A percentile compares a stretch with the other conserved stretches of the same genome.
phyloP scores from a whole-genome alignment of 1,139 yeast genomes.

The Waltiozyma sp. region DNA sequence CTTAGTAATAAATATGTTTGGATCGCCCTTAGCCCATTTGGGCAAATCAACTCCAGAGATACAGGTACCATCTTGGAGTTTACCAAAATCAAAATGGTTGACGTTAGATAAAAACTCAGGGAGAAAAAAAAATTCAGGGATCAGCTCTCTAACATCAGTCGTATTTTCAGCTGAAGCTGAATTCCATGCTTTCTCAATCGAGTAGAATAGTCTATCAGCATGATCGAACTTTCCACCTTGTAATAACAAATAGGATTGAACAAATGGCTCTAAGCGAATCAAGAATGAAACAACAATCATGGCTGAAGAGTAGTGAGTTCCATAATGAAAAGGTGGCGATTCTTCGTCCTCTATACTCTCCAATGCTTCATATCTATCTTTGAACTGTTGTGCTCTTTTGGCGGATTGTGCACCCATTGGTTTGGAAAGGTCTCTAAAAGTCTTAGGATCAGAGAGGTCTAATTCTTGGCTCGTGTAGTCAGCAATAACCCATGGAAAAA shows the following conservation, averaged over 20 bases:
- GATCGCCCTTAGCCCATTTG: conserved; percentile 73
- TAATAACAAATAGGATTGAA: conserved; percentile 59
- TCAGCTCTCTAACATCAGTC: conserved; percentile 76
- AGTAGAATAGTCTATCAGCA: conserved; percentile 69
- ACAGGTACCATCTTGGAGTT: conserved; percentile 47
- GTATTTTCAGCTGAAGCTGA: conserved; percentile 72
- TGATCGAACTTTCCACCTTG: conserved; percentile 88
- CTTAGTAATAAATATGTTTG: conserved; percentile 56
- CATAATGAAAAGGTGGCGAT: conserved; percentile 75
- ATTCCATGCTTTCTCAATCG: conserved; percentile 64
- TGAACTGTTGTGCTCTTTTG: conserved; percentile 47
- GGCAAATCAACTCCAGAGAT: conserved; percentile 59
- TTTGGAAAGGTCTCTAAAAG: conserved; percentile 64
- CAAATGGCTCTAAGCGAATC: conserved; percentile 68
- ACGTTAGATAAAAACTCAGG: conserved; percentile 64
- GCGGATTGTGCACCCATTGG: conserved; percentile 84
- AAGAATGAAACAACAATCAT: conserved; percentile 79
- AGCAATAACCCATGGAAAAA: conserved; percentile 83
- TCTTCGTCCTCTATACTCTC: conserved; percentile 39
- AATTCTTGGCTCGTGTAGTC: conserved; percentile 60
- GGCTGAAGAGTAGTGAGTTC: conserved; percentile 86
- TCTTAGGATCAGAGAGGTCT: conserved; percentile 46
- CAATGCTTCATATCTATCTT: conserved; percentile 60
- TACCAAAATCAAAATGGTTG: conserved; percentile 59
- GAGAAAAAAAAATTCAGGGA: conserved; percentile 72